Conservation (phyloP, 1,284 basidiomycete species). For the Melampsora americana region DNA sequence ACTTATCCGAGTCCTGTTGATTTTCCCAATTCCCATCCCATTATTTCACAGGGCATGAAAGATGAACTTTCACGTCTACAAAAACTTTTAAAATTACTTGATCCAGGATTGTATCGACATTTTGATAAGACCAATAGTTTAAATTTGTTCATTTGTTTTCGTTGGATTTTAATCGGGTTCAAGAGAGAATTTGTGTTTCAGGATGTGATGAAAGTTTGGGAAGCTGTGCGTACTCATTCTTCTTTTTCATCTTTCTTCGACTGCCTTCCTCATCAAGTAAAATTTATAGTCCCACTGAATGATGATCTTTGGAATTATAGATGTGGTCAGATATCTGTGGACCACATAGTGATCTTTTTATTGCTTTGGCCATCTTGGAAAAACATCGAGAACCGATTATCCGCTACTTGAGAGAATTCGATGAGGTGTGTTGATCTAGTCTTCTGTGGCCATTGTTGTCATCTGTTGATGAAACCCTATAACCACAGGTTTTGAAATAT, state of each 20-base stretch:
- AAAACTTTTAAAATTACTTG: conserved; percentile 30
- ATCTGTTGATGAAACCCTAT: background rate
- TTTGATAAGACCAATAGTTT: conserved; percentile 81
- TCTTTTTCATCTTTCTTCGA: background rate
- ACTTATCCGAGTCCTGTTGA: background rate
- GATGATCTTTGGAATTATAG: conserved; percentile 52
- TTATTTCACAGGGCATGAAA: conserved; percentile 32
- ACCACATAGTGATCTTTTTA: conserved; percentile 82
- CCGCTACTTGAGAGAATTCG: conserved; percentile 78
- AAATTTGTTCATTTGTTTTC: conserved; percentile 97
- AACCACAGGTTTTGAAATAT: conserved; percentile 73
- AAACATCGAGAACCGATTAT: conserved; percentile 89
- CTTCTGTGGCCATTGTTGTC: background rate
- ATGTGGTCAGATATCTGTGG: conserved; percentile 92
- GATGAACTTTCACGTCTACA: conserved; percentile 36
- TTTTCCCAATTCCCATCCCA: background rate
- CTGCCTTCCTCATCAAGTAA: background rate
- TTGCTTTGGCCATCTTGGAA: conserved; percentile 88
- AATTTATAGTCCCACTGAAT: background rate
- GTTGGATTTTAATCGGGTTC: conserved; percentile 59
- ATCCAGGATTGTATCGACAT: conserved; percentile 48
- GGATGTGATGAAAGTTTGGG: conserved; percentile 79
- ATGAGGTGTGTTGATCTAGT: conserved; percentile 50
- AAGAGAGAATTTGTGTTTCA: conserved; percentile 34
- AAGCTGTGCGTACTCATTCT: conserved; percentile 55